phyloP scores from a whole-genome alignment of 805 yeast species.

The Candida sithepensis region DNA sequence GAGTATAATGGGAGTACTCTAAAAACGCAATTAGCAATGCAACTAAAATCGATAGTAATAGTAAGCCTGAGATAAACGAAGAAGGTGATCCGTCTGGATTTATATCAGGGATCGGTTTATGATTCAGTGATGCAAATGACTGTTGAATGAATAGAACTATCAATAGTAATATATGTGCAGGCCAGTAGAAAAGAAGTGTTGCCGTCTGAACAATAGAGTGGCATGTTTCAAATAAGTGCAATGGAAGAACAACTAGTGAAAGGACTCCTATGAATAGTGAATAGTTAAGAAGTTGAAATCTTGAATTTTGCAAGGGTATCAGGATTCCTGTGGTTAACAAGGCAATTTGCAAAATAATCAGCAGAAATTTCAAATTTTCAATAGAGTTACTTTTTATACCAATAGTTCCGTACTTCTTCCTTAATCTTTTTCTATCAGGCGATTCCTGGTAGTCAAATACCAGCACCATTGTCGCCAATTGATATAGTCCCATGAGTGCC shows the following conservation, averaged over 20 bases:
- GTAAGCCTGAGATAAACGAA: conserved; percentile 17
- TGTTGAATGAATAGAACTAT: conserved; percentile 22
- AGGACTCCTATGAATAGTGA: conserved; percentile 11
- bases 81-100: background rate
- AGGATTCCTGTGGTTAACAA: conserved; percentile 8
- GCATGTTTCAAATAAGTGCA: conserved; percentile 42
- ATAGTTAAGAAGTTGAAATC: conserved; percentile 7
- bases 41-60: conserved; percentile 29
- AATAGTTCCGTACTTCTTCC: conserved; percentile 11
- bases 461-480: conserved; percentile 11
- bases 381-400: conserved; percentile 2
- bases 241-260: conserved; percentile 33
- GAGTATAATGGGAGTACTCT: conserved; percentile 36
- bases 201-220: conserved; percentile 36
- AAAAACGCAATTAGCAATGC: conserved; percentile 33
- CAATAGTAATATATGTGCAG: conserved; percentile 17
- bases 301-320: conserved; percentile 2
- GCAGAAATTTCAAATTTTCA: conserved; percentile 11
- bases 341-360: conserved; percentile 9
- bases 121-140: conserved; percentile 24
- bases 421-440: background rate
- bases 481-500: conserved; percentile 18
- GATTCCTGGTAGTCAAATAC: background rate
- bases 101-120: conserved; percentile 11
- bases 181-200: conserved; percentile 41